Evolutionary conservation across 257 asterid species (phyloP), one percentile per base, ranked within the genome.

Genomic region (Paulownia fortunei): DNA sequence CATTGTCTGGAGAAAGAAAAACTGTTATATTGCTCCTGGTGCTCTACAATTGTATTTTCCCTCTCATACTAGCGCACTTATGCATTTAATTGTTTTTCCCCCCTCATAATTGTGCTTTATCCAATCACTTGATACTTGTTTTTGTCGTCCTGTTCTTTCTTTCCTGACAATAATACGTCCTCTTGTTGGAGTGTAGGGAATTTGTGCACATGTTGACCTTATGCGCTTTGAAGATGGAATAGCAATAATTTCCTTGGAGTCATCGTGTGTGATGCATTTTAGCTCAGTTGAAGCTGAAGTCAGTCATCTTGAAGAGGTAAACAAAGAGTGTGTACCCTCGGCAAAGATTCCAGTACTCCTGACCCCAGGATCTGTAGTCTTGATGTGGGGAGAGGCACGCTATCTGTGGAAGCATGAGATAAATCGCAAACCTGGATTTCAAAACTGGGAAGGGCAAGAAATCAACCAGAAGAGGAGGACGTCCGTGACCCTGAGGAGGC

Each of bases 371-470:
- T 93, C 97, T 10, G 74, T 91, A 1, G 88, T 92, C 61, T 46
- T 95, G 81, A 87, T 95, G 98, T 86, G 88, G 88, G 99, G 97
- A 21, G 97, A 93, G 55, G 98, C 99, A 0, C 88, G 99, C 3
- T 93, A 91, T 58, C 80, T 15, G 0, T 95, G 99, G 99, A 89
- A 89, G 81, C 99, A 93, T 37, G 97, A 92, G 87, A 95, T 95
- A 8, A 89, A 91, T 68, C 96, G 98, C 39, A 88, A 82, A 55
- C 91, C 89, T 2, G 98, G 97, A 3, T 85, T 88, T 60, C 99
- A 95, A 52, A 73, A 10, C 8, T 93, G 97, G 97, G 42, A 90
- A 16, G 96, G 92, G 5, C 62, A 74, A 69, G 92, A 89, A 56
- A 86, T 95, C 36, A 72, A 84, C 26, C 97, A 95, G 84, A 85